These are phyloP conservation scores for Synchytrium microbalum DNA, from an alignment of 371 early-diverging fungal species.

Conservation along the genomic window DNA sequence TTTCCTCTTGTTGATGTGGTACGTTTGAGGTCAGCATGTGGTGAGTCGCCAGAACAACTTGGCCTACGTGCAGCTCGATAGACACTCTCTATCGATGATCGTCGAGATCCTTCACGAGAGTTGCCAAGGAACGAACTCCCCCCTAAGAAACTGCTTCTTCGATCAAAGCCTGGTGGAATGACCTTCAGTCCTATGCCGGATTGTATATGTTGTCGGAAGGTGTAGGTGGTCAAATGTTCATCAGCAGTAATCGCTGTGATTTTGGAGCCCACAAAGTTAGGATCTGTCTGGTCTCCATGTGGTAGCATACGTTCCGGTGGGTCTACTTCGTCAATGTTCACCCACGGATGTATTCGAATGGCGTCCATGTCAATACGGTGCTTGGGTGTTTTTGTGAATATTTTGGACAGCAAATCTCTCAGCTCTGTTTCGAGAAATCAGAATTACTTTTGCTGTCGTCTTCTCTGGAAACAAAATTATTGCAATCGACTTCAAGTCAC, in stretches of 20 bases:
- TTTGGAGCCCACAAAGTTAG: conserved; percentile 28
- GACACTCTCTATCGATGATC: not conserved
- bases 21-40: not conserved
- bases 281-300: conserved; percentile 19
- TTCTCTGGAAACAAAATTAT: not conserved
- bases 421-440: conserved; percentile 28
- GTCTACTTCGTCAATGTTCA: conserved; percentile 38
- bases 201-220: conserved; percentile 30
- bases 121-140: not conserved
- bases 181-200: conserved; percentile 11
- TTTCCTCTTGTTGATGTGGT: not conserved
- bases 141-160: conserved; percentile 15
- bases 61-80: not conserved
- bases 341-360: conserved; percentile 39
- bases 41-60: too few relatives aligned
- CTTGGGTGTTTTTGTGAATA: conserved; percentile 41
- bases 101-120: not conserved
- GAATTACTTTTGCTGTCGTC: too few relatives aligned
- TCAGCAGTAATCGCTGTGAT: conserved; percentile 35
- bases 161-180: conserved; percentile 1
- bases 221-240: conserved; percentile 31
- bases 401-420: conserved; percentile 26
- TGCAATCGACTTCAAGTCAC: not conserved
- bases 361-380: conserved; percentile 38
- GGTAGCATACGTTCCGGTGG: conserved; percentile 33